Evolutionary conservation across 2,329 filamentous ascomycete species (phyloP).

Genomic region (Immersiporthe knoxdaviesiana): DNA sequence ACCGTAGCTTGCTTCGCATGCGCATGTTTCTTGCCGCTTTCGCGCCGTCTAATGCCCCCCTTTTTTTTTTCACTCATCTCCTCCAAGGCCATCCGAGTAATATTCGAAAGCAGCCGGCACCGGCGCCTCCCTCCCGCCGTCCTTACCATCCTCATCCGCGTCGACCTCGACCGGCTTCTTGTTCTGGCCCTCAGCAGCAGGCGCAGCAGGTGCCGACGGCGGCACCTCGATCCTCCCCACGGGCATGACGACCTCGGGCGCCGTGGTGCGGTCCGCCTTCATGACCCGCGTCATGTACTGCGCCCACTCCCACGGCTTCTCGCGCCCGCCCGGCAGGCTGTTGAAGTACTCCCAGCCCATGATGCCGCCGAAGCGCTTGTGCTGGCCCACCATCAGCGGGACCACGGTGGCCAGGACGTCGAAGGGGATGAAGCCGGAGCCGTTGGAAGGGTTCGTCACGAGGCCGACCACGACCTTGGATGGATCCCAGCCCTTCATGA

Average conservation of each 20-base stretch:
- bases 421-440: constrained; percentile 65
- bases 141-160: constrained; percentile 33
- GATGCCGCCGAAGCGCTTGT: constrained; percentile 72
- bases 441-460: constrained; percentile 74
- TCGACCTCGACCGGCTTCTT: constrained; percentile 31
- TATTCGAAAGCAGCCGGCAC: constrained; percentile 40
- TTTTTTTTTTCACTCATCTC: constrained; percentile 15
- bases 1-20: background rate
- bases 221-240: constrained; percentile 23
- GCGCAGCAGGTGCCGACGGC: background rate
- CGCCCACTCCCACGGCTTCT: constrained; percentile 74
- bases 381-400: constrained; percentile 57
- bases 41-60: background rate
- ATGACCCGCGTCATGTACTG: constrained; percentile 58
- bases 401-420: constrained; percentile 61
- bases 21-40: background rate
- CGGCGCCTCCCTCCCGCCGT: constrained; percentile 28
- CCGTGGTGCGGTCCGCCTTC: constrained; percentile 35
- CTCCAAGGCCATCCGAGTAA: constrained; percentile 34
- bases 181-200: background rate
- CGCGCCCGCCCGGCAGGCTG: constrained; percentile 60
- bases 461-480: constrained; percentile 74
- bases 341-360: constrained; percentile 93
- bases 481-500: constrained; percentile 64
- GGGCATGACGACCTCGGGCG: constrained; percentile 24